These are phyloP conservation scores for Didymosphaeria variabile DNA, from an alignment of 2,329 filamentous ascomycete genomes.

Conservation along the genomic window DNA sequence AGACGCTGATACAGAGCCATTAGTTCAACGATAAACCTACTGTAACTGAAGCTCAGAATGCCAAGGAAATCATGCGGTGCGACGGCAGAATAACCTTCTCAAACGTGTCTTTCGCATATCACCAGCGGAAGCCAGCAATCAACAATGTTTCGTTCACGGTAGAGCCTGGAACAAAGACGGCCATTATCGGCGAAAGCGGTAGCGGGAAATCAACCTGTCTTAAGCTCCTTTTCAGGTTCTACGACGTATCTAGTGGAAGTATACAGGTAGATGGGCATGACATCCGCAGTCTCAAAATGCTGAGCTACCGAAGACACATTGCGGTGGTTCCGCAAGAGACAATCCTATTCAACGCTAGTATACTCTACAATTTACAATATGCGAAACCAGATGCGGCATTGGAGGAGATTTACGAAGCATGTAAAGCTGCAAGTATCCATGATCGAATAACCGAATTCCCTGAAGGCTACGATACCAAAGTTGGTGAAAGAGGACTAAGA, in stretches of 20 bases:
- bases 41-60: constrained; percentile 18
- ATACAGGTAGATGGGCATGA: constrained; percentile 65
- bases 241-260: constrained; percentile 61
- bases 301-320: constrained; percentile 63
- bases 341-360: constrained; percentile 67
- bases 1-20: no score
- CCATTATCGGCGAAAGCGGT: constrained; percentile 67
- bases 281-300: constrained; percentile 64
- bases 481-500: constrained; percentile 40
- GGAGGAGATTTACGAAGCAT: constrained; percentile 66
- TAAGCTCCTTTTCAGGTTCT: constrained; percentile 66
- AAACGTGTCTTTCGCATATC: constrained; percentile 30
- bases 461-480: constrained; percentile 37
- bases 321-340: constrained; percentile 73
- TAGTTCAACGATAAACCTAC: constrained; percentile 22
- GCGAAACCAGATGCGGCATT: constrained; percentile 65
- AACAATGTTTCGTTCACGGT: constrained; percentile 57
- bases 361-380: constrained; percentile 70
- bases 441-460: no score
- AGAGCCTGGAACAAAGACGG: constrained; percentile 61
- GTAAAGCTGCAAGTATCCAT: constrained; percentile 67
- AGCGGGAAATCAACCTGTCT: constrained; percentile 67
- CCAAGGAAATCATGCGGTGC: constrained; percentile 13
- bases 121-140: constrained; percentile 47
- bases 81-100: constrained; percentile 22